Percentiles rank a stretch among this genome's conserved stretches.
Conservation (phyloP, 73 alveolate genomes). For the Breviolum minutum region DNA sequence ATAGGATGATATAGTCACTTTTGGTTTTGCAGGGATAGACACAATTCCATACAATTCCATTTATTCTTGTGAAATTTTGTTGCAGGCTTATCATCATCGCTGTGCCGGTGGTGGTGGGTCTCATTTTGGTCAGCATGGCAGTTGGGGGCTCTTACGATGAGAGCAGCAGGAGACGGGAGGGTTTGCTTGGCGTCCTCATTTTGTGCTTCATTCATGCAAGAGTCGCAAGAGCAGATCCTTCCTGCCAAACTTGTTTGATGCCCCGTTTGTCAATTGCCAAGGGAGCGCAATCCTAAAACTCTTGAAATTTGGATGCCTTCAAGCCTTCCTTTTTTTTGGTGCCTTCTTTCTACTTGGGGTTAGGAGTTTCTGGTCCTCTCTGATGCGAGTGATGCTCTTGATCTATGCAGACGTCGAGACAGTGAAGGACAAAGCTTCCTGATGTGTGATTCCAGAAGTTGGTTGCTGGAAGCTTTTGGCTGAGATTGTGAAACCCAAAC, state of each 20-base stretch:
- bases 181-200: not conserved
- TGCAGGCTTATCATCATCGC: slow-evolving; percentile 36
- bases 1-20: no score
- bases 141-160: slow-evolving; percentile 41
- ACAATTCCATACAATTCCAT: no score
- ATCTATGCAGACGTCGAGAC: slow-evolving; percentile 70
- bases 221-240: not conserved
- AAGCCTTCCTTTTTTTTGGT: no score
- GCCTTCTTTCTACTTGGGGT: not conserved
- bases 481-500: not conserved
- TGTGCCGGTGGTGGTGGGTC: slow-evolving; percentile 31
- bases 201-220: not conserved
- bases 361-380: slow-evolving; percentile 72
- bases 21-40: no score
- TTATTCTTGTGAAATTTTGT: not conserved
- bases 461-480: not conserved
- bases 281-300: no score
- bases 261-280: not conserved
- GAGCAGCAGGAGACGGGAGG: slow-evolving; percentile 40
- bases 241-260: not conserved
- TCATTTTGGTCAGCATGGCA: slow-evolving; percentile 69
- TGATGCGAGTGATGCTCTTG: slow-evolving; percentile 57
- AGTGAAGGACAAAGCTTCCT: not conserved
- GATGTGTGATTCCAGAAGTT: not conserved
- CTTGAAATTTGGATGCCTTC: no score